Evolutionary conservation across 2,329 filamentous ascomycete genomes (phyloP).

Genomic region (Diaporthe capsici): DNA sequence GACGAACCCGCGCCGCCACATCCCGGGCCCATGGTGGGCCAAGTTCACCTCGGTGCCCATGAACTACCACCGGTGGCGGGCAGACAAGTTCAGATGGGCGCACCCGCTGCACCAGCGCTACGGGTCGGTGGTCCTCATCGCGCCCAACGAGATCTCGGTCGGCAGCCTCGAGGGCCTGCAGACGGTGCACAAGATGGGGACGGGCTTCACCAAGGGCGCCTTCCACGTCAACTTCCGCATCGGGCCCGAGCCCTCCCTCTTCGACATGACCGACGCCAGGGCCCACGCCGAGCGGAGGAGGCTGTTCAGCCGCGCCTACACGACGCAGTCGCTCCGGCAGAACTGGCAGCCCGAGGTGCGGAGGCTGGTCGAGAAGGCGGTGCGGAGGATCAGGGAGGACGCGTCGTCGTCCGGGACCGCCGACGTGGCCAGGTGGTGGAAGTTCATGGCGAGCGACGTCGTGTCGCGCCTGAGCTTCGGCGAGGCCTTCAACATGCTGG

Average conservation of each 20-base stretch:
- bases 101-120: slow-evolving; percentile 26
- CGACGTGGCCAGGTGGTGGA: slow-evolving; percentile 61
- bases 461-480: slow-evolving; percentile 61
- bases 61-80: slow-evolving; percentile 28
- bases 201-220: slow-evolving; percentile 42
- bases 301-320: slow-evolving; percentile 44
- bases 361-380: slow-evolving; percentile 34
- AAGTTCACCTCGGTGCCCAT: slow-evolving; percentile 31
- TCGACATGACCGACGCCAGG: slow-evolving; percentile 41
- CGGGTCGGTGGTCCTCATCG: slow-evolving; percentile 32
- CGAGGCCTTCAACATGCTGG: slow-evolving; percentile 59
- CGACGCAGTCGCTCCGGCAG: slow-evolving; percentile 39
- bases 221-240: slow-evolving; percentile 42
- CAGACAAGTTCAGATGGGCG: slow-evolving; percentile 30
- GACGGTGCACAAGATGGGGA: slow-evolving; percentile 36
- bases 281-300: slow-evolving; percentile 40
- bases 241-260: slow-evolving; percentile 41
- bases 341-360: slow-evolving; percentile 43
- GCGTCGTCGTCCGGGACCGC: slow-evolving; percentile 42
- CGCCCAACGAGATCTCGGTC: slow-evolving; percentile 36
- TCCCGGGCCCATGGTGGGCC: slow-evolving; percentile 35
- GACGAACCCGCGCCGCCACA: slow-evolving; percentile 27
- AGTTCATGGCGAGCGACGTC: slow-evolving; percentile 61
- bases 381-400: slow-evolving; percentile 40
- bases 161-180: slow-evolving; percentile 33